Evolutionary conservation across 306 rosid genomes (phyloP).

Genomic region (Pueraria montana): DNA sequence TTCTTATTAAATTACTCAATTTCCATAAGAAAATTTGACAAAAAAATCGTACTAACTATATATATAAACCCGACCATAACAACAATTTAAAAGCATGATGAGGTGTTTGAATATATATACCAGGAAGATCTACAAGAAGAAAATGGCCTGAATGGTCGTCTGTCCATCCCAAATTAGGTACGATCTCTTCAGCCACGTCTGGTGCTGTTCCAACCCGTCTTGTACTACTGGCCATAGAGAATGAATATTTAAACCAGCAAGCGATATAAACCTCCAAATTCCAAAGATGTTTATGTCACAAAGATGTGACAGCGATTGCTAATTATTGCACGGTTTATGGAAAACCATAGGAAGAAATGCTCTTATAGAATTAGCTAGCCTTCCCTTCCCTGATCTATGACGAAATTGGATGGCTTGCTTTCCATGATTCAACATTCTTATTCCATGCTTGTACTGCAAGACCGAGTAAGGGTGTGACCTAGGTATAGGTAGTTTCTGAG

Average conservation of each 20-base stretch:
- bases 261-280: not conserved
- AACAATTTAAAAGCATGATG: not conserved
- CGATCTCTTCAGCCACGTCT: slow-evolving; percentile 46
- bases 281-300: not conserved
- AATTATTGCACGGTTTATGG: not conserved
- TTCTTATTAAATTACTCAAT: too few species aligned
- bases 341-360: not conserved
- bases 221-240: slow-evolving; percentile 50
- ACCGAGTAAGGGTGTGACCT: not conserved
- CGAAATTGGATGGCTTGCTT: slow-evolving; percentile 29
- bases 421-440: slow-evolving; percentile 48
- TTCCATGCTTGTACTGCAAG: slow-evolving; percentile 57
- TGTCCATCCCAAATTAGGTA: slow-evolving; percentile 58
- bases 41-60: too few species aligned
- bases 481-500: slow-evolving; percentile 3
- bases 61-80: too few species aligned
- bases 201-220: slow-evolving; percentile 23
- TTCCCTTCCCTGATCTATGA: not conserved
- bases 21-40: too few species aligned
- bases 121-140: slow-evolving; percentile 69
- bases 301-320: not conserved
- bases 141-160: slow-evolving; percentile 52
- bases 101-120: slow-evolving; percentile 48
- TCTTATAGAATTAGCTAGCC: not conserved
- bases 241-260: not conserved